A percentile compares a stretch with the other conserved stretches of the same genome.
Conservation (phyloP, 139 green algal species). For the Mesotaenium endlicherianum region DNA sequence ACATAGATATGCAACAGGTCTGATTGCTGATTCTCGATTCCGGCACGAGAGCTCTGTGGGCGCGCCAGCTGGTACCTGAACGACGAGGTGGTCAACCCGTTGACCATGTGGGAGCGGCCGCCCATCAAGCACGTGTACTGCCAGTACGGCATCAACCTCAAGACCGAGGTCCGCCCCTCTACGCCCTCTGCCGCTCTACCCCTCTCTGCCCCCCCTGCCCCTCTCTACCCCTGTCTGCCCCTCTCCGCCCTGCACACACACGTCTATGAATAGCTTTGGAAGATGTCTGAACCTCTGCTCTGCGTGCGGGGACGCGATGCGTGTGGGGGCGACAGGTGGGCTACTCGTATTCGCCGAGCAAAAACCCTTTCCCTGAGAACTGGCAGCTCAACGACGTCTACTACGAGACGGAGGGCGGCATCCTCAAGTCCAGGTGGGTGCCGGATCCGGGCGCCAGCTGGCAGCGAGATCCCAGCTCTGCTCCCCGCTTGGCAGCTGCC, state of each 20-base stretch:
- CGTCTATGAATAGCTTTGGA: too few species aligned
- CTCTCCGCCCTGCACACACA: too few species aligned
- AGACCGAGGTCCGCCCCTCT: background rate
- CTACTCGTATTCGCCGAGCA: background rate
- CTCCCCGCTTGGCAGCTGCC: background rate
- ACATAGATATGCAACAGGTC: too few species aligned
- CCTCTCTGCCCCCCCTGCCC: background rate
- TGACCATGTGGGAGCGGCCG: slow-evolving; percentile 8
- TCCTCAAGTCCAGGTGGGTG: background rate
- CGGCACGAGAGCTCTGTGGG: too few species aligned
- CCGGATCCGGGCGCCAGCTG: too few species aligned
- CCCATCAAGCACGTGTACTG: slow-evolving; percentile 27
- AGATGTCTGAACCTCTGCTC: too few species aligned
- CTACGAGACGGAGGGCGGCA: background rate
- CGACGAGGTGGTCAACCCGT: background rate
- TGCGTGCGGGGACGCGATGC: background rate
- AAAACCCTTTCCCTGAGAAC: background rate
- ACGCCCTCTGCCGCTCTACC: too few species aligned
- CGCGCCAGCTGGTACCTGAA: background rate
- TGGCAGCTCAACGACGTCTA: slow-evolving; percentile 3
- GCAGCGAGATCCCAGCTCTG: too few species aligned
- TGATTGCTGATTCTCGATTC: too few species aligned
- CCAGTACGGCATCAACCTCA: background rate
- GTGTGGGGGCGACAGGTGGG: background rate
- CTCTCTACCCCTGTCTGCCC: background rate